Base-by-base conservation (phyloP, 2,329 filamentous ascomycete species). In the Metarhizium robertsii region DNA sequence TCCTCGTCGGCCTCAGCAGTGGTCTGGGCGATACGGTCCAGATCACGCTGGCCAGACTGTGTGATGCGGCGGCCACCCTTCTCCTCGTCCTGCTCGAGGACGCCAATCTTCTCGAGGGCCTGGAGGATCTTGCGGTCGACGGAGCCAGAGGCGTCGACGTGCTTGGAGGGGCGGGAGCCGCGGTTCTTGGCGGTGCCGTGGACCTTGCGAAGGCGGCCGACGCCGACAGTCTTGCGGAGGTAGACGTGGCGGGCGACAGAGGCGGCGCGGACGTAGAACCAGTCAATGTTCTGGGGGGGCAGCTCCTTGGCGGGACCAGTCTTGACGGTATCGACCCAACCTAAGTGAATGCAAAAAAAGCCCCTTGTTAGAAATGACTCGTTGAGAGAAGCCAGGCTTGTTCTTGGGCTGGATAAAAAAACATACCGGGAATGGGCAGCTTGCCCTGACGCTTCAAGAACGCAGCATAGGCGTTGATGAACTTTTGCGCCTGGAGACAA, bases 311-410 rank as follows among this genome's bases (percentile, higher is more conserved):
- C 88, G 74, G 87, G 84, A 71, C 90, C 92, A 68, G 92, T 96
- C 88, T 99, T 99, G 81, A 97, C 94, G 72, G 92, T 96, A 76
- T 99, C 94, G 76, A 96, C 92, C 92, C 92, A 97, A 82, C 90
- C 91, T 95, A 59, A 3, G 32, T 34, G 32, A 11, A 34, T 7
- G 32, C 3, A 34, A 34, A 34, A 34, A 34, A 34, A 34, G 20
- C 2, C 20, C 20, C 20, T 4, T 4, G 25, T 25, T 25, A 34
- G 5, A 34, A 34, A 34, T 11, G 32, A 25, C 25, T 25, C 25
- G 25, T 25, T 25, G 25, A 25, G 25, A 25, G 25, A 25, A 25
- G 4, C 25, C 25, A 25, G 25, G 25, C 25, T 25, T 25, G 25
- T 1, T 8, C n/a, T 18, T 18, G 16, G 42, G 11, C 25, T 25